Evolutionary conservation across 2,329 filamentous ascomycete species (phyloP), one percentile per base, ranked within the genome.

Genomic region (Leptographium radiaticola): DNA sequence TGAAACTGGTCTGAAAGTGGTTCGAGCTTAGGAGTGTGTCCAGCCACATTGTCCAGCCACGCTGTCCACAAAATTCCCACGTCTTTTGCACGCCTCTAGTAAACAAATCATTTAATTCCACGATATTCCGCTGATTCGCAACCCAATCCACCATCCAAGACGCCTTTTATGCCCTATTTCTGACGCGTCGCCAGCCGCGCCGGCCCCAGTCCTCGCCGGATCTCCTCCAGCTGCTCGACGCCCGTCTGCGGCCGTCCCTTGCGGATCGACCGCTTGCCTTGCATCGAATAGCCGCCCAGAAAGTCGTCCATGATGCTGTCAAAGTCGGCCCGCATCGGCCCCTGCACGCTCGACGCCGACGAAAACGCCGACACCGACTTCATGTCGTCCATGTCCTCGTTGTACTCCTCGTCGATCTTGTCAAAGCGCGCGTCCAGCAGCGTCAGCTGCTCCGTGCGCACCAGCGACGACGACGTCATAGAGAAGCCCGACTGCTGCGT

Each of bases 401-500:
- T 74, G 59, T 80, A 95, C 57, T 85, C 76, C 66, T 91, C 86
- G 68, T 96, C 89, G 20, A 97, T 80, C 68, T 80, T 87, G 66
- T 98, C 93, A 66, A 97, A 98, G 31, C 93, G 81, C 48, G 86
- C 86, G 66, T 98, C 94, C 8, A 98, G 75, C 1, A 94, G 77
- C 0, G 83, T 83, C 56, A 94, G 79, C 44, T 89, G 88, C 63
- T 96, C 91, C 1, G 90, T 98, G 53, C 93, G 82, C 51, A 88
- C 66, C 71, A 93, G 86, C 84, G 93, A 97, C 61, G 93, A 97
- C 68, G 93, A 98, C 65, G 93, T 96, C 61, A 97, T 97, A 84
- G 89, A 96, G 64, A 87, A 96, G 68, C 89, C 83, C 1, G 89
- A 93, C 0, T 87, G 85, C 59, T 86, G 88, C 4, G 91, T 97